phyloP scores from a whole-genome alignment of 495 filamentous ascomycete species.

The Penicillium desertorum region DNA sequence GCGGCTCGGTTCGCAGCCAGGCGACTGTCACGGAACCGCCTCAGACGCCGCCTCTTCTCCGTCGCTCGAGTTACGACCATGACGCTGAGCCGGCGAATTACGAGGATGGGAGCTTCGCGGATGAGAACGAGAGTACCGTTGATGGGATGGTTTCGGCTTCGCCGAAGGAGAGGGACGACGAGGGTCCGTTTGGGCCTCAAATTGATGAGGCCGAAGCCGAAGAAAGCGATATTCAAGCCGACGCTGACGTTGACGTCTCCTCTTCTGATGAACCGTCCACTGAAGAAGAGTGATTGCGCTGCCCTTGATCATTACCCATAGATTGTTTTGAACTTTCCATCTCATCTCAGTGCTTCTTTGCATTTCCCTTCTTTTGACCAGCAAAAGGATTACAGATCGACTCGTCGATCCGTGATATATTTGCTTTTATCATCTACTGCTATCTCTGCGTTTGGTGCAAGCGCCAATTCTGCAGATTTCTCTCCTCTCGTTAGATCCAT shows the following conservation, averaged over 20 bases:
- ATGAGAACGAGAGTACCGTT: constrained; percentile 44
- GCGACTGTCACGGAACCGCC: constrained; percentile 47
- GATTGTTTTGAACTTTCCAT: constrained; percentile 1
- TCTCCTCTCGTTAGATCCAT: constrained; percentile 18
- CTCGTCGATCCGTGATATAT: background rate
- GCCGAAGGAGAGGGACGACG: constrained; percentile 31
- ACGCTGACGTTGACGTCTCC: constrained; percentile 6
- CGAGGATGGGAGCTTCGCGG: constrained; percentile 34
- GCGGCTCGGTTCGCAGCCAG: constrained; percentile 35
- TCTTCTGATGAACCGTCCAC: constrained; percentile 8
- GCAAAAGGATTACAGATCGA: background rate
- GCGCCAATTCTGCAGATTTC: constrained; percentile 13
- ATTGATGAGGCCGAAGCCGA: constrained; percentile 24
- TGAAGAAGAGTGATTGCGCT: constrained; percentile 9
- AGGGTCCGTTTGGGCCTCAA: constrained; percentile 41
- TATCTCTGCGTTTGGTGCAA: constrained; percentile 5
- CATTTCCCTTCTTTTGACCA: constrained; percentile 2
- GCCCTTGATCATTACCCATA: constrained; percentile 2
- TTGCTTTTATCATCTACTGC: constrained; percentile 8
- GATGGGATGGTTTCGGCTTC: constrained; percentile 43
- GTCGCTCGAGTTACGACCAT: constrained; percentile 65
- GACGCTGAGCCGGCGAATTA: constrained; percentile 59
- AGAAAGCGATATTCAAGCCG: background rate
- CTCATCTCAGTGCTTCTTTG: constrained; percentile 2
- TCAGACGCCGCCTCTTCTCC: constrained; percentile 69